These are phyloP conservation scores for Ophiostoma tasmaniense DNA, from an alignment of 2,329 filamentous ascomycete genomes.

Conservation along the genomic window DNA sequence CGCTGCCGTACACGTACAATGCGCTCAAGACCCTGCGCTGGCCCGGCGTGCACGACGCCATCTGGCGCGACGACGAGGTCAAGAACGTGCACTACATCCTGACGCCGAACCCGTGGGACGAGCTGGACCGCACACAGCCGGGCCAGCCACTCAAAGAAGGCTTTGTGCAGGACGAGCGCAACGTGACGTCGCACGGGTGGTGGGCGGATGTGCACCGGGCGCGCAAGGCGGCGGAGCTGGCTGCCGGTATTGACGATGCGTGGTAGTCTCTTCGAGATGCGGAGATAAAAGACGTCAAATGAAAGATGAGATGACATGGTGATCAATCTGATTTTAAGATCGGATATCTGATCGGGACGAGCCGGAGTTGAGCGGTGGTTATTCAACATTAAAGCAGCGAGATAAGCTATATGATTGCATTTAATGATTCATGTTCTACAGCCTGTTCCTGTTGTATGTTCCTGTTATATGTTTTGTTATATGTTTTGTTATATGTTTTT, in stretches of 20 bases:
- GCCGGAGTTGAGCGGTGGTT: too few species aligned
- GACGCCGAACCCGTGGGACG: conserved; percentile 52
- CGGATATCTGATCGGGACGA: neutral
- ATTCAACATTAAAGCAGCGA: neutral
- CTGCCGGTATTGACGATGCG: conserved; percentile 19
- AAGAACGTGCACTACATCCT: conserved; percentile 57
- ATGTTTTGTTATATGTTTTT: too few species aligned
- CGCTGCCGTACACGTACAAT: conserved; percentile 54
- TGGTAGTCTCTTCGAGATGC: conserved; percentile 15
- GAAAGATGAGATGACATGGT: neutral
- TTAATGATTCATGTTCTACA: neutral
- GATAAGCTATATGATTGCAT: neutral
- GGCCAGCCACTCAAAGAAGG: conserved; percentile 32
- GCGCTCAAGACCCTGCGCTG: conserved; percentile 51
- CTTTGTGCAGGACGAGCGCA: conserved; percentile 27
- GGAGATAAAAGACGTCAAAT: too few species aligned
- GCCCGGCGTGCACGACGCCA: conserved; percentile 41
- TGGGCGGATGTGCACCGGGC: conserved; percentile 44
- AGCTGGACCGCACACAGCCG: conserved; percentile 32
- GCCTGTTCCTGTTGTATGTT: too few species aligned
- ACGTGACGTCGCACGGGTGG: conserved; percentile 45
- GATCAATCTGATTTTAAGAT: neutral
- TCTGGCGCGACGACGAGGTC: conserved; percentile 50
- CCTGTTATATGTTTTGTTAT: too few species aligned
- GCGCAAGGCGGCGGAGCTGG: conserved; percentile 20